A percentile compares a stretch with the other conserved stretches of the same genome.
Conservation (phyloP, 140 eudicot species). For the Erigeron philadelphicus region DNA sequence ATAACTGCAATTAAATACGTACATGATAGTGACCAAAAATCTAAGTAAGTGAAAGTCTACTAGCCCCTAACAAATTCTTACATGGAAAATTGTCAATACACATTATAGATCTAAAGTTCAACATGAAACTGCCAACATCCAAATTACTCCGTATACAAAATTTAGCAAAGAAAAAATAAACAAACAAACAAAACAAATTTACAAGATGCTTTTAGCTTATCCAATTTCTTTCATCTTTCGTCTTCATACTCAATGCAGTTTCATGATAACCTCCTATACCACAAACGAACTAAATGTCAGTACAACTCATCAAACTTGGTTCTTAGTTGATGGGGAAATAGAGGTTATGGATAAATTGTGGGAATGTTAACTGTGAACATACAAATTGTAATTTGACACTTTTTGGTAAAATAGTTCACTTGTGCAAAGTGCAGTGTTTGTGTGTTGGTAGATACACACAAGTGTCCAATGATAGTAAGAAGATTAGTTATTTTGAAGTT, state of each 20-base stretch:
- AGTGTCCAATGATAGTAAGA: too few relatives aligned
- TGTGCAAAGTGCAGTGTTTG: background rate
- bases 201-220: slow-evolving; percentile 24
- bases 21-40: too few relatives aligned
- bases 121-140: slow-evolving; percentile 21
- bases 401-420: too few relatives aligned
- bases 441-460: too few relatives aligned
- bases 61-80: background rate
- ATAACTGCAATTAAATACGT: too few relatives aligned
- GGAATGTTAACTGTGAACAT: too few relatives aligned
- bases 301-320: slow-evolving; percentile 3
- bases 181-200: slow-evolving; percentile 24
- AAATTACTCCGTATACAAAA: slow-evolving; percentile 11
- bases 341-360: background rate
- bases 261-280: slow-evolving; percentile 19
- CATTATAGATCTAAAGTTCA: slow-evolving; percentile 7
- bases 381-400: too few relatives aligned
- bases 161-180: slow-evolving; percentile 1
- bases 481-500: too few relatives aligned
- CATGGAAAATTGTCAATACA: background rate
- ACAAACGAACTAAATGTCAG: slow-evolving; percentile 14
- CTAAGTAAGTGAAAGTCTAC: slow-evolving; percentile 1
- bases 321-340: background rate
- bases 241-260: slow-evolving; percentile 10
- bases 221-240: background rate